Evolutionary conservation across 2,329 filamentous ascomycete species (phyloP).

Genomic region (Gyromitra esculenta): DNA sequence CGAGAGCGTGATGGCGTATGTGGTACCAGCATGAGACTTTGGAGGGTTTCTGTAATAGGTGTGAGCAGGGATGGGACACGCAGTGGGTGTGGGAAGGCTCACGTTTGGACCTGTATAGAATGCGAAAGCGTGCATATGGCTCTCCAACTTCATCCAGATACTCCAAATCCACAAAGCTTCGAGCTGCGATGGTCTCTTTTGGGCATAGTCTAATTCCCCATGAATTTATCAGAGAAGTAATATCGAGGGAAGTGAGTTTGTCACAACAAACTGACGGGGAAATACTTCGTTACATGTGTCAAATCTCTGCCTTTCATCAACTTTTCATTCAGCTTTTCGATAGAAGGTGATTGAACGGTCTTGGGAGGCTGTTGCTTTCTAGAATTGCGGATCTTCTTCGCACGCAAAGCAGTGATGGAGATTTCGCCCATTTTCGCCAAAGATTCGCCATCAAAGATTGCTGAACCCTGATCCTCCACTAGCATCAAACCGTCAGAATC

Average conservation of each 20-base stretch:
- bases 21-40: not conserved
- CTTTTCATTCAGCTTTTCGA: not conserved
- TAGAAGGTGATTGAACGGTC: too few species aligned
- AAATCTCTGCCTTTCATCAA: not conserved
- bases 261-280: not conserved
- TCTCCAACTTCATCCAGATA: not conserved
- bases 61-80: not conserved
- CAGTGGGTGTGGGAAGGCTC: not conserved
- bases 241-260: not conserved
- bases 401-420: not conserved
- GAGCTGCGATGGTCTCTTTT: not conserved
- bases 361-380: not conserved
- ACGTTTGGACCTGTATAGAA: conserved; percentile 22
- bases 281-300: not conserved
- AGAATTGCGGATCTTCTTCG: too few species aligned
- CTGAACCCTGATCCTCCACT: not conserved
- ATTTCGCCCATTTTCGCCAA: not conserved
- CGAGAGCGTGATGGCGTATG: not conserved
- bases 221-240: not conserved
- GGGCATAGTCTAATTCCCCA: not conserved
- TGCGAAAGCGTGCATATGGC: conserved; percentile 7
- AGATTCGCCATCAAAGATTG: not conserved
- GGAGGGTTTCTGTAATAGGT: not conserved
- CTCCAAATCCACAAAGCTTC: not conserved
- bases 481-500: too few species aligned